A percentile compares a stretch with the other conserved stretches of the same genome.
These are phyloP conservation scores for Eremochloa ophiuroides DNA, from an alignment of 176 grass and related monocot genomes.

Conservation along the genomic window DNA sequence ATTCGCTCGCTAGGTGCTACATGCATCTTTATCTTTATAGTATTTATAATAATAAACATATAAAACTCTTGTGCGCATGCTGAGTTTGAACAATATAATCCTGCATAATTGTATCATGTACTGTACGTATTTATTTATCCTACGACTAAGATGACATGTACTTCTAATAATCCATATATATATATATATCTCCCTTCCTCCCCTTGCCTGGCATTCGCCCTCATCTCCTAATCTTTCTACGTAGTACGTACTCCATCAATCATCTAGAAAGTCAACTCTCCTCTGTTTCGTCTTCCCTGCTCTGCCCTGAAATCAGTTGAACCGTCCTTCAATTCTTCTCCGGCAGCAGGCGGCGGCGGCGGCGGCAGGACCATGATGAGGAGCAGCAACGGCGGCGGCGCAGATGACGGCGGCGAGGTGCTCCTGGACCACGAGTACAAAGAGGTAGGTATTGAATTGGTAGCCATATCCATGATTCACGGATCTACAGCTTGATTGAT, in stretches of 20 bases:
- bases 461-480: neutral
- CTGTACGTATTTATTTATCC: neutral
- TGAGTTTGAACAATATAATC: neutral
- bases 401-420: neutral
- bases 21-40: too few relatives aligned
- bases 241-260: too few relatives aligned
- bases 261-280: neutral
- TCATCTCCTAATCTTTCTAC: too few relatives aligned
- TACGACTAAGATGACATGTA: neutral
- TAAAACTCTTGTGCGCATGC: neutral
- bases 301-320: neutral
- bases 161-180: too few relatives aligned
- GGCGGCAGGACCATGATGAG: neutral
- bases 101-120: too few relatives aligned
- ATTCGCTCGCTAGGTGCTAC: neutral
- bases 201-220: neutral
- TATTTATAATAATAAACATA: too few relatives aligned
- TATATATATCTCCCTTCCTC: too few relatives aligned
- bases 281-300: neutral
- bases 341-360: neutral
- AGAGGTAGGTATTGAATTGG: neutral
- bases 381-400: neutral
- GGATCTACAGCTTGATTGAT: too few relatives aligned
- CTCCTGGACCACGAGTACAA: neutral
- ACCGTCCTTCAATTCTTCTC: neutral